Percentiles rank a stretch among this genome's conserved stretches.
Conservation (phyloP, 805 yeast genomes). For the Cyberlindnera petersonii region DNA sequence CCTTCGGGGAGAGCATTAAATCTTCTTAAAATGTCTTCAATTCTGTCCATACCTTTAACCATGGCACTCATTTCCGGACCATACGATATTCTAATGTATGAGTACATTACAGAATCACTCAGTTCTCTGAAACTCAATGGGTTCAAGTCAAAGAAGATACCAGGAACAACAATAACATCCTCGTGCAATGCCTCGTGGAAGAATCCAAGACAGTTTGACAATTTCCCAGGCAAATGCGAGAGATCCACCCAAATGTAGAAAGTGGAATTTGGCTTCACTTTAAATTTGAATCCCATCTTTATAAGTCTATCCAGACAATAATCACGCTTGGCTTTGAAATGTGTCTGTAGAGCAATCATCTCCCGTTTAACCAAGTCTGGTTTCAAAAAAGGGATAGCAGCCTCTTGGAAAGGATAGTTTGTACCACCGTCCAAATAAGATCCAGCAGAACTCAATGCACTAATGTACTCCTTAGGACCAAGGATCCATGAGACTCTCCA, state of each 20-base stretch:
- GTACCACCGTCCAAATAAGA: conserved; percentile 60
- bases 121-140: conserved; percentile 45
- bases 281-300: conserved; percentile 52
- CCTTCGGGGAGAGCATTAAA: conserved; percentile 40
- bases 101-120: conserved; percentile 57
- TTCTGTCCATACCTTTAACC: conserved; percentile 57
- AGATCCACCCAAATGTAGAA: conserved; percentile 59
- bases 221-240: conserved; percentile 50
- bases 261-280: conserved; percentile 51
- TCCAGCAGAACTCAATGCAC: conserved; percentile 53
- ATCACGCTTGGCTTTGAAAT: conserved; percentile 55
- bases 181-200: conserved; percentile 62
- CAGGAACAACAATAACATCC: conserved; percentile 57
- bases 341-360: conserved; percentile 54
- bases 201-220: conserved; percentile 55
- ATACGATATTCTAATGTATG: conserved; percentile 53
- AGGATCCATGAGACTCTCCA: conserved; percentile 63
- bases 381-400: conserved; percentile 50
- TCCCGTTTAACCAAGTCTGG: conserved; percentile 48
- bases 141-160: conserved; percentile 57
- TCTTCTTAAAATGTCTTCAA: conserved; percentile 43
- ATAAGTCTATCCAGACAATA: conserved; percentile 45
- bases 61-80: conserved; percentile 53
- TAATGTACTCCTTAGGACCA: conserved; percentile 58
- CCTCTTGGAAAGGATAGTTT: conserved; percentile 58